These are phyloP conservation scores for Tetrahymena elliotti DNA, from an alignment of 73 alveolate genomes.

Conservation along the genomic window DNA sequence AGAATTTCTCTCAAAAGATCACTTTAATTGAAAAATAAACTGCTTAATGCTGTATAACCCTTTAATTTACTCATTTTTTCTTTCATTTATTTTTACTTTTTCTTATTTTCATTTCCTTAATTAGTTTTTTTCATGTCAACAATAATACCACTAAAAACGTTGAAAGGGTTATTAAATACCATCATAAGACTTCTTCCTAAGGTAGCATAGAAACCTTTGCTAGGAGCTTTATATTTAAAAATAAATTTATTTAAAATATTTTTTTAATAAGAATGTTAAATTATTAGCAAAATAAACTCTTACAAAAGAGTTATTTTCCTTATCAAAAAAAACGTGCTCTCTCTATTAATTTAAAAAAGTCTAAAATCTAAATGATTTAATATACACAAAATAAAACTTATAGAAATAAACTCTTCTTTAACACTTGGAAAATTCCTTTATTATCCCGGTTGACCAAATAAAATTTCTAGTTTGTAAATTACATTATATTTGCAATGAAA, in stretches of 20 bases:
- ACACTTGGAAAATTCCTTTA: background rate
- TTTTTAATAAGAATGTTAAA: no score
- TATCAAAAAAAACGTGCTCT: background rate
- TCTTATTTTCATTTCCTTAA: background rate
- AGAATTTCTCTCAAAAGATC: background rate
- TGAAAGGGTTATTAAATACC: background rate
- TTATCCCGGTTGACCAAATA: background rate
- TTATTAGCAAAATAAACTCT: background rate
- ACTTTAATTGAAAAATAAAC: background rate
- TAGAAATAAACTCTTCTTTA: background rate
- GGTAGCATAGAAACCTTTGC: background rate
- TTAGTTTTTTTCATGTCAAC: background rate
- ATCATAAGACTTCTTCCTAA: background rate
- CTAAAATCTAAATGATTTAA: background rate
- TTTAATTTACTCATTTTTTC: background rate
- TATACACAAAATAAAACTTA: background rate
- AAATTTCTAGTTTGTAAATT: background rate
- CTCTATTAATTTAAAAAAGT: no score
- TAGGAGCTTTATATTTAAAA: background rate
- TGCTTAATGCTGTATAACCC: background rate
- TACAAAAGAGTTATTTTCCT: background rate
- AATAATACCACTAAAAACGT: background rate
- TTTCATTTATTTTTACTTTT: background rate
- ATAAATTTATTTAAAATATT: background rate
- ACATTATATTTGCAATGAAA: background rate